Evolutionary conservation across 768 basidiomycete species (phyloP).

Genomic region (Phanerodontia chrysosporium): DNA sequence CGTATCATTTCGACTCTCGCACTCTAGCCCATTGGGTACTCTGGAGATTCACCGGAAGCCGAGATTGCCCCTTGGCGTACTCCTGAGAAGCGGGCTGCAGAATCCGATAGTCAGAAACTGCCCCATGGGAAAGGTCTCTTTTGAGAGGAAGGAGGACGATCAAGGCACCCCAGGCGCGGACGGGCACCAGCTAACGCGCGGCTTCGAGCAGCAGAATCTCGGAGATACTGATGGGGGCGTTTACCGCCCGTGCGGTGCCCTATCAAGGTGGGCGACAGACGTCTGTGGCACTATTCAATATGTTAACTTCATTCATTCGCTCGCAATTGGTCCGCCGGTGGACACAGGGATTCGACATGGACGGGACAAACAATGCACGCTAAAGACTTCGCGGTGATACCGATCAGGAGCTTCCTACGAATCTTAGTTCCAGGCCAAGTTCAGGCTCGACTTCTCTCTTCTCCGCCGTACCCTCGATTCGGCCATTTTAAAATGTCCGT

Average conservation of each 20-base stretch:
- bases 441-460: constrained; percentile 8
- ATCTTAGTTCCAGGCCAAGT: constrained; percentile 9
- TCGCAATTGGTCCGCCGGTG: constrained; percentile 9
- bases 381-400: constrained; percentile 11
- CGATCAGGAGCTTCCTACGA: constrained; percentile 11
- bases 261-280: neutral
- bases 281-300: constrained; percentile 8
- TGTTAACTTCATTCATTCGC: neutral
- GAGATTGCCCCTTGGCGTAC: constrained; percentile 14
- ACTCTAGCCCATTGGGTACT: neutral
- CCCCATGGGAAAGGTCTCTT: constrained; percentile 9
- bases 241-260: constrained; percentile 3
- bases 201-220: constrained; percentile 1
- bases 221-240: constrained; percentile 9
- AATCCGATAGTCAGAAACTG: constrained; percentile 13
- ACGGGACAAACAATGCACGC: constrained; percentile 7
- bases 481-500: constrained; percentile 11
- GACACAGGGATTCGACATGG: neutral
- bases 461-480: constrained; percentile 13
- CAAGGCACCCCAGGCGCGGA: constrained; percentile 10
- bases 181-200: neutral
- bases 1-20: neutral
- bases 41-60: constrained; percentile 14
- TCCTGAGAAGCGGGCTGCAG: constrained; percentile 11
- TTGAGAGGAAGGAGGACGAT: constrained; percentile 7